Evolutionary conservation across 2,329 filamentous ascomycete genomes (phyloP), one percentile per base, ranked within the genome.

Genomic region (Cladobotryum mycophilum): DNA sequence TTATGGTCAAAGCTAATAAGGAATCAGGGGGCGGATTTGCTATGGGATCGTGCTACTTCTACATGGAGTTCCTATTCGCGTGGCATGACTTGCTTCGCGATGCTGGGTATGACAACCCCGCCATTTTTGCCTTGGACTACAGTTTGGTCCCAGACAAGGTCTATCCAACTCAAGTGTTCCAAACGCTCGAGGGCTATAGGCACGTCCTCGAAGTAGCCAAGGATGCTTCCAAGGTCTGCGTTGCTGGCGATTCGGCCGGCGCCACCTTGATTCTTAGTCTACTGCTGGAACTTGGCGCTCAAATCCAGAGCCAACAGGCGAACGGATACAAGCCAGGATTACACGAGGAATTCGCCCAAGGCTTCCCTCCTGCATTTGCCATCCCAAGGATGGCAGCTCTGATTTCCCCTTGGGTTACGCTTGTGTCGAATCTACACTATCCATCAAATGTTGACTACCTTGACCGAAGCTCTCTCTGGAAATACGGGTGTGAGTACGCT

Each of bases 21-120:
- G 14, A 12, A 48, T 18, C 38, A 86, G 83, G 86, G 14, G 89
- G 89, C 18, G 89, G 89, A 1, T 93, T 95, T 64, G 81, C 82
- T 6, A 88, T 95, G 84, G 89, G 89, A 3, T 89, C 86, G 12
- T 75, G 79, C 15, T 87, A 86, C 69, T 95, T 95, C 66, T 95
- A 95, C 65, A 78, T 91, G 35, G 89, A 95, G 61, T 93, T 92
- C 58, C 74, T 95, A 3, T 71, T 92, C 48, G 79, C 82, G 8
- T 89, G 85, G 84, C 71, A 88, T 12, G 73, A 76, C 41, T 70
- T 89, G 15, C 74, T 95, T 37, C 75, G 80, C 49, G 70, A 78
- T 47, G 71, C 75, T 15, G 86, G 85, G 1, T 92, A 86, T 64
- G 65, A 70, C 9, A 93, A 91, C 61, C 89, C 89, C 1, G 85